phyloP scores from a whole-genome alignment of 768 basidiomycete species.

The Pleurotus salmoneostramineus region DNA sequence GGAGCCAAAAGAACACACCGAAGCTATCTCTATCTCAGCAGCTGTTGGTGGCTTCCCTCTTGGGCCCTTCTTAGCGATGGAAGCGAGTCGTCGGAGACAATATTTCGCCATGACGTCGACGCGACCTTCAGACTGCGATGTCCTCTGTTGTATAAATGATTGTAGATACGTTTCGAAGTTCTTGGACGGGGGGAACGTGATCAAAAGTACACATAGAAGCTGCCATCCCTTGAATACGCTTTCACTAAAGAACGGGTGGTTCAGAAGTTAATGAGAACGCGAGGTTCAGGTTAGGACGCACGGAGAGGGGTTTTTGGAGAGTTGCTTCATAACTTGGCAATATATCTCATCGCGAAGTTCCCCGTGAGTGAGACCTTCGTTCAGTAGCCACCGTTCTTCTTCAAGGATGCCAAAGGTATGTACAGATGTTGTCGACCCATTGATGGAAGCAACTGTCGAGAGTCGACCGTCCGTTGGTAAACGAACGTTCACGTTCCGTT shows the following conservation, averaged over 20 bases:
- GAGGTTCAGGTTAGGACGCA: conserved; percentile 33
- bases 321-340: conserved; percentile 90
- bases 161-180: conserved; percentile 85
- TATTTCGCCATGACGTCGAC: conserved; percentile 91
- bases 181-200: conserved; percentile 91
- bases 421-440: conserved; percentile 44
- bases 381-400: conserved; percentile 84
- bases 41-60: conserved; percentile 78
- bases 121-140: conserved; percentile 64
- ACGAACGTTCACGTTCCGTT: conserved; percentile 50
- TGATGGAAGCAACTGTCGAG: conserved; percentile 40
- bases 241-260: conserved; percentile 31
- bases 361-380: conserved; percentile 72
- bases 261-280: not conserved
- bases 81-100: conserved; percentile 72
- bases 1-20: conserved; percentile 38
- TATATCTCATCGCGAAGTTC: conserved; percentile 93
- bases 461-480: conserved; percentile 38
- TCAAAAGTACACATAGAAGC: conserved; percentile 83
- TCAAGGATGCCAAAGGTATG: conserved; percentile 51
- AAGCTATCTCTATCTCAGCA: conserved; percentile 89
- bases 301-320: conserved; percentile 78
- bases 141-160: conserved; percentile 73
- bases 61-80: conserved; percentile 80
- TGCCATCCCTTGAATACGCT: conserved; percentile 93